phyloP scores from a whole-genome alignment of 805 yeast genomes.

The Dipodascus geniculatus region DNA sequence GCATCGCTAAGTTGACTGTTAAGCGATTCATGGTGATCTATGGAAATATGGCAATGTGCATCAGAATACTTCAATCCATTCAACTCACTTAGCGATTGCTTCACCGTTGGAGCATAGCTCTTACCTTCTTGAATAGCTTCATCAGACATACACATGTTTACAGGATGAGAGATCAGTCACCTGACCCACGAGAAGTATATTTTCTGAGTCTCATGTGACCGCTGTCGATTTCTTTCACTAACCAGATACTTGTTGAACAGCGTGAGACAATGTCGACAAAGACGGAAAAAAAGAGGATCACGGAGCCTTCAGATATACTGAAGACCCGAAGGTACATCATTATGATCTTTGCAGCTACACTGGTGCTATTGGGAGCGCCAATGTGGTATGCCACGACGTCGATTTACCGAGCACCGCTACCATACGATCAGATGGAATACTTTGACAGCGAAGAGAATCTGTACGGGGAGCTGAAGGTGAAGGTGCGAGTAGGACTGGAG shows the following conservation, averaged over 20 bases:
- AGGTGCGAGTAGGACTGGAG: conserved; percentile 30
- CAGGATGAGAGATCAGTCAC: too few species aligned
- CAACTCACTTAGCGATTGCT: not conserved
- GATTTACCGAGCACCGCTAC: conserved; percentile 51
- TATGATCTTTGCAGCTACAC: conserved; percentile 8
- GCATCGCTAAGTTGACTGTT: not conserved
- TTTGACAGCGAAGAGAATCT: conserved; percentile 20
- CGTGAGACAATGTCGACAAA: too few species aligned
- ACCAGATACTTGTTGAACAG: not conserved
- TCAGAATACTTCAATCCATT: not conserved
- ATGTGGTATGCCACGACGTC: conserved; percentile 50
- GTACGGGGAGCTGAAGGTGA: conserved; percentile 14
- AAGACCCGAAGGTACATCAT: conserved; percentile 1
- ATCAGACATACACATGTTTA: not conserved
- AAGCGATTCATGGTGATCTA: not conserved
- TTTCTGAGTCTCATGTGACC: not conserved
- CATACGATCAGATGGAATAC: conserved; percentile 32
- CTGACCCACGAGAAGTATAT: too few species aligned
- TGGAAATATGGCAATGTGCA: conserved; percentile 1
- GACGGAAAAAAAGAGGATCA: too few species aligned
- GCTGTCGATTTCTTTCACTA: not conserved
- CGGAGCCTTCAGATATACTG: not conserved
- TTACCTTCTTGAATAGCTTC: not conserved
- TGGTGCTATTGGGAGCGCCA: conserved; percentile 40
- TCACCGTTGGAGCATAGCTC: not conserved